These are phyloP conservation scores for Podila epicladia DNA, from an alignment of 192 early-diverging fungal species.

Conservation along the genomic window DNA sequence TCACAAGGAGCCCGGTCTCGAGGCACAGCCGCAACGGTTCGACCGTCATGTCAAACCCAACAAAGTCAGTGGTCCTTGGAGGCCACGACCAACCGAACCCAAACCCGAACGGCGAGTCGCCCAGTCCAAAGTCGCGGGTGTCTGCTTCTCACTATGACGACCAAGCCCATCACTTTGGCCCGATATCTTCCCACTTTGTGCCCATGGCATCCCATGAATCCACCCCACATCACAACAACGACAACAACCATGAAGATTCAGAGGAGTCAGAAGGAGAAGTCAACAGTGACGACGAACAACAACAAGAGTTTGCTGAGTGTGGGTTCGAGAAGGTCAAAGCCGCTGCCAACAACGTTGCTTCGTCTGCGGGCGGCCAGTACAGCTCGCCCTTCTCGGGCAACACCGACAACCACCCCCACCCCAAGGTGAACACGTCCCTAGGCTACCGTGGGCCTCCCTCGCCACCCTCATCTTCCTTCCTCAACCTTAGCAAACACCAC, in stretches of 20 bases:
- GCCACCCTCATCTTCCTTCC: not conserved
- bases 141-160: not conserved
- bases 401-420: not conserved
- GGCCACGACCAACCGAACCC: not conserved
- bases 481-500: not conserved
- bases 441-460: not conserved
- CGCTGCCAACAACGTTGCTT: not conserved
- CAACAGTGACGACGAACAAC: not conserved
- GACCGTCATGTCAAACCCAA: not conserved
- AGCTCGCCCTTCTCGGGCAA: not conserved
- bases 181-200: not conserved
- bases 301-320: not conserved
- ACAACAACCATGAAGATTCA: not conserved
- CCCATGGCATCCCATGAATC: not conserved
- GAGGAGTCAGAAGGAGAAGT: not conserved
- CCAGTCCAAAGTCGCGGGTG: not conserved
- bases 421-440: not conserved
- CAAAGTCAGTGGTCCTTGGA: not conserved
- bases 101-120: slow-evolving; percentile 6
- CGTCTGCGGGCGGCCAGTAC: not conserved
- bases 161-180: not conserved
- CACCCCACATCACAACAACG: too few relatives aligned
- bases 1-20: not conserved
- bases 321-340: not conserved
- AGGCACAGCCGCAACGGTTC: not conserved